These are phyloP conservation scores for Suhomyces tanzawaensis DNA, from an alignment of 805 yeast species.

Conservation along the genomic window DNA sequence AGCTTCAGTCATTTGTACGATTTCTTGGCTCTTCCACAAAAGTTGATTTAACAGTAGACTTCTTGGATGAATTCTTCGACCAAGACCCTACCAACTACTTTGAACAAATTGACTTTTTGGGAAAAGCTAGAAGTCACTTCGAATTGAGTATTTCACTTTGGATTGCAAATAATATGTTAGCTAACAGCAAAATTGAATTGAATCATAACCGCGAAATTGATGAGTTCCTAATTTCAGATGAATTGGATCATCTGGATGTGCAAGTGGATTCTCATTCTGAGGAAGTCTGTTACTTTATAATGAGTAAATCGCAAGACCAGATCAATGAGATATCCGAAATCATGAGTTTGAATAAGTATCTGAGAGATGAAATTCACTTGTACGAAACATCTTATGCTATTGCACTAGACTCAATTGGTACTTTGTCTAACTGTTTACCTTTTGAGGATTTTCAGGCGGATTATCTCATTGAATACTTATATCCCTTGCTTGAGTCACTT, in stretches of 20 bases:
- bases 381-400: constrained; percentile 32
- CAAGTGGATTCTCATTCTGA: constrained; percentile 12
- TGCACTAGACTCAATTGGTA: constrained; percentile 46
- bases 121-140: constrained; percentile 2
- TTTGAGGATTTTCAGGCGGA: constrained; percentile 37
- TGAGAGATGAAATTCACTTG: constrained; percentile 4
- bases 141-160: constrained; percentile 25
- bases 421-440: constrained; percentile 20
- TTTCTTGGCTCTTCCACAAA: constrained; percentile 4
- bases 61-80: constrained; percentile 17
- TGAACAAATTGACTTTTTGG: not conserved
- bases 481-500: constrained; percentile 68
- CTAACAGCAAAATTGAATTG: constrained; percentile 5
- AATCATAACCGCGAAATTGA: constrained; percentile 25
- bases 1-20: constrained; percentile 10
- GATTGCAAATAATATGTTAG: constrained; percentile 25
- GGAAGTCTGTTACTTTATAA: constrained; percentile 29
- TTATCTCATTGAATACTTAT: constrained; percentile 68
- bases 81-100: not conserved
- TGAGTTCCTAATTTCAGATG: constrained; percentile 20
- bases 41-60: constrained; percentile 1
- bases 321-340: constrained; percentile 31
- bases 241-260: constrained; percentile 10
- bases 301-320: constrained; percentile 40
- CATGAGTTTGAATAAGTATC: constrained; percentile 7